phyloP scores from a whole-genome alignment of 371 early-diverging fungal species.

The Mucor plumbeus region DNA sequence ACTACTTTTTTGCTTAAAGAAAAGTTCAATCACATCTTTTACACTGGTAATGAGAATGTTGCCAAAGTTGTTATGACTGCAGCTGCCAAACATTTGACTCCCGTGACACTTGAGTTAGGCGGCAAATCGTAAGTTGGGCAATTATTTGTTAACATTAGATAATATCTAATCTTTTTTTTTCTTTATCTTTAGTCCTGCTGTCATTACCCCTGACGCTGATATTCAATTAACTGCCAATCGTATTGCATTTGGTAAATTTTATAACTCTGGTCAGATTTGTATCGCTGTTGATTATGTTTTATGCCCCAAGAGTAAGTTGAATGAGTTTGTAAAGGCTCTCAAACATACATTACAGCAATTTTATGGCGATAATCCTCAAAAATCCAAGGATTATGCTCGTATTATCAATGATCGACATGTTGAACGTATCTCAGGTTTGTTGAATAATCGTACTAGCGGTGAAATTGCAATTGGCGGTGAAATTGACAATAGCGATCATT shows the following conservation, averaged over 20 bases:
- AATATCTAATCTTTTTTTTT: not conserved
- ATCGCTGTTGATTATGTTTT: conserved; percentile 89
- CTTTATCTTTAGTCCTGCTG: conserved; percentile 60
- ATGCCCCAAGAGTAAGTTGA: conserved; percentile 54
- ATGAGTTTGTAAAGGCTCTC: conserved; percentile 57
- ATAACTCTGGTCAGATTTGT: conserved; percentile 91
- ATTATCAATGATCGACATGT: conserved; percentile 79
- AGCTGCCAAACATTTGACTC: conserved; percentile 75
- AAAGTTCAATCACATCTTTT: conserved; percentile 86
- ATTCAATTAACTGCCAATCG: conserved; percentile 72
- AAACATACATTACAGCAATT: conserved; percentile 55
- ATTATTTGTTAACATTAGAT: not conserved
- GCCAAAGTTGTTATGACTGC: conserved; percentile 81
- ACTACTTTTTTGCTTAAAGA: conserved; percentile 75
- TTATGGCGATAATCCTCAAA: conserved; percentile 59
- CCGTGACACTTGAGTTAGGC: conserved; percentile 85
- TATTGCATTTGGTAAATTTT: conserved; percentile 82
- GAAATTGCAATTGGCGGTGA: conserved; percentile 55
- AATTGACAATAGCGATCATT: conserved; percentile 27
- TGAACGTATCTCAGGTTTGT: conserved; percentile 65
- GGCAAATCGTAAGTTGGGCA: conserved; percentile 70
- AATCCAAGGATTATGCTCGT: conserved; percentile 64
- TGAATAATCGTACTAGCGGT: conserved; percentile 61
- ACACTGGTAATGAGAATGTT: conserved; percentile 83
- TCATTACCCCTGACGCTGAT: conserved; percentile 72